A percentile compares a stretch with the other conserved stretches of the same genome.
These are phyloP conservation scores for Gracilaria gracilis DNA, from an alignment of 23 red algal genomes.

Conservation along the genomic window DNA sequence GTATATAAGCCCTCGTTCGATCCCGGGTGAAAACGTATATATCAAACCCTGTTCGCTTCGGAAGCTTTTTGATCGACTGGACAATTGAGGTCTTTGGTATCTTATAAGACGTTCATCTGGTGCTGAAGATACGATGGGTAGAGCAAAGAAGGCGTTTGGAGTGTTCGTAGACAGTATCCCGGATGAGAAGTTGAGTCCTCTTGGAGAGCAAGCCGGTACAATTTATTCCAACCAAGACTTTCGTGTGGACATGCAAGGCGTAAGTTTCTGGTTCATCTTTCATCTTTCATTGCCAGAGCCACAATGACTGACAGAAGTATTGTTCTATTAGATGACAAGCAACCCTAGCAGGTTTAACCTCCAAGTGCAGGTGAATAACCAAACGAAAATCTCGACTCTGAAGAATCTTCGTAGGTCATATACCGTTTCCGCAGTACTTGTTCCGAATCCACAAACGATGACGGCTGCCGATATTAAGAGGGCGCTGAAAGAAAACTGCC, in stretches of 20 bases:
- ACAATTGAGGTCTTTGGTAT: too few species aligned
- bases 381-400: neutral
- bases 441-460: neutral
- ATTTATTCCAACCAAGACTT: neutral
- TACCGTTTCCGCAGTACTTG: neutral
- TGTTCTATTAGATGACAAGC: neutral
- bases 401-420: neutral
- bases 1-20: too few species aligned
- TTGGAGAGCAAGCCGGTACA: neutral
- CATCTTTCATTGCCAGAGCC: neutral
- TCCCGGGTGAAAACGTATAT: too few species aligned
- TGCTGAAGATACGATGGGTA: too few species aligned
- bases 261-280: neutral
- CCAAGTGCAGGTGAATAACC: neutral
- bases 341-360: too few species aligned
- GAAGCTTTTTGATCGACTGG: too few species aligned
- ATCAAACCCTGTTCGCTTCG: too few species aligned
- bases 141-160: neutral
- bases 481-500: neutral
- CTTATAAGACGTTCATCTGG: too few species aligned
- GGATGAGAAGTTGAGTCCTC: neutral
- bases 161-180: conserved; percentile 14
- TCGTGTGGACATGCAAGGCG: conserved; percentile 17
- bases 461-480: neutral
- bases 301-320: neutral